Conservation (phyloP, 2,329 filamentous ascomycete species). For the Purpureocillium takamizusanense region DNA sequence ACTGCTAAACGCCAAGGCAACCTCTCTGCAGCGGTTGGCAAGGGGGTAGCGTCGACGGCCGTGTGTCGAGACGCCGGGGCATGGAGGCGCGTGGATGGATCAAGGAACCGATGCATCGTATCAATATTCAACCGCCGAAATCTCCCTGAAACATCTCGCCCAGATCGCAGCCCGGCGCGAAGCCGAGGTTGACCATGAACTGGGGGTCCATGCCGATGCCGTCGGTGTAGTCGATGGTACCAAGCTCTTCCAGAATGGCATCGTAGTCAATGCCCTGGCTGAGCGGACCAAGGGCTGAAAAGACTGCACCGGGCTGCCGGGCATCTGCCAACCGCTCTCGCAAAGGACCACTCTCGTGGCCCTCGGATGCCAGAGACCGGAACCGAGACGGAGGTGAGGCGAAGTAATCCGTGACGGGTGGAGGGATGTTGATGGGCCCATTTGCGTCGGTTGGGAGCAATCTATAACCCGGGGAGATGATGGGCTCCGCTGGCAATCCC, state of each 20-base stretch:
- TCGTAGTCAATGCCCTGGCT: constrained; percentile 35
- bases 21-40: too few species aligned
- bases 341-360: not conserved
- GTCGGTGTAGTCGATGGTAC: constrained; percentile 39
- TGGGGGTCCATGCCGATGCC: constrained; percentile 46
- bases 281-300: constrained; percentile 1
- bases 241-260: constrained; percentile 41
- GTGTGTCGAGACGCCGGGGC: too few species aligned
- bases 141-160: constrained; percentile 38
- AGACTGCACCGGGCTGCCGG: not conserved
- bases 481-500: too few species aligned
- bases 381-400: too few species aligned
- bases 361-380: not conserved
- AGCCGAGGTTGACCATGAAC: constrained; percentile 60
- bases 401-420: too few species aligned
- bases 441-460: too few species aligned
- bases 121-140: constrained; percentile 27
- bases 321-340: not conserved
- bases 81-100: too few species aligned
- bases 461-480: too few species aligned
- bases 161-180: constrained; percentile 52
- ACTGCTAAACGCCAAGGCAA: too few species aligned
- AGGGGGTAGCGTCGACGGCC: too few species aligned
- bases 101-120: too few species aligned
- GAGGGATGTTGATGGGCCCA: too few species aligned